phyloP scores from a whole-genome alignment of 179 eudicot genomes.

The Silene coronaria region DNA sequence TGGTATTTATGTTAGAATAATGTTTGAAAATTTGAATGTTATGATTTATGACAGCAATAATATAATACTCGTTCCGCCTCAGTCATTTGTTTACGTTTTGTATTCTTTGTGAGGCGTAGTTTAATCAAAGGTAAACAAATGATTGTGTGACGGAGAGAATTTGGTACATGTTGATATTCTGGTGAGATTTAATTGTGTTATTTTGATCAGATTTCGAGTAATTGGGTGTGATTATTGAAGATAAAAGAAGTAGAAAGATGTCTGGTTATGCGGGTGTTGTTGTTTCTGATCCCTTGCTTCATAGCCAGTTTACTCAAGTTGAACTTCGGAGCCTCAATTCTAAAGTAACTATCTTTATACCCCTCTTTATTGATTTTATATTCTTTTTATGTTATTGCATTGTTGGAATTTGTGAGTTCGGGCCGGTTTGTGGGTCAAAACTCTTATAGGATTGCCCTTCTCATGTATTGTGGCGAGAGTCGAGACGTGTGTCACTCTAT shows the following conservation, averaged over 20 bases:
- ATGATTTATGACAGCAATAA: not conserved
- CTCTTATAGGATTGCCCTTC: not conserved
- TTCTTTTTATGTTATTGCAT: not conserved
- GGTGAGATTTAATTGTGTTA: not conserved
- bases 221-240: slow-evolving; percentile 7
- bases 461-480: not conserved
- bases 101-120: too few species aligned
- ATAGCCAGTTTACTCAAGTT: slow-evolving; percentile 84
- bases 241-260: slow-evolving; percentile 31
- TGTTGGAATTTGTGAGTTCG: not conserved
- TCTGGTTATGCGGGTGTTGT: slow-evolving; percentile 62
- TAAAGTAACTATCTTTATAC: slow-evolving; percentile 37
- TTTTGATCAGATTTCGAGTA: slow-evolving; percentile 19
- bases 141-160: too few species aligned
- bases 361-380: not conserved
- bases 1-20: not conserved
- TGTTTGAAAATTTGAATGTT: not conserved
- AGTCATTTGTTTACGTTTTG: too few species aligned
- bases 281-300: slow-evolving; percentile 72
- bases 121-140: too few species aligned
- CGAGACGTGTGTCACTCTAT: not conserved
- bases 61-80: too few species aligned
- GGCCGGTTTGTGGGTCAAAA: not conserved
- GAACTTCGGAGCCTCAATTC: slow-evolving; percentile 69
- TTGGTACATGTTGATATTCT: too few species aligned